These are phyloP conservation scores for Botrytis sinoallii DNA, from an alignment of 2,329 filamentous ascomycete species.

Conservation along the genomic window DNA sequence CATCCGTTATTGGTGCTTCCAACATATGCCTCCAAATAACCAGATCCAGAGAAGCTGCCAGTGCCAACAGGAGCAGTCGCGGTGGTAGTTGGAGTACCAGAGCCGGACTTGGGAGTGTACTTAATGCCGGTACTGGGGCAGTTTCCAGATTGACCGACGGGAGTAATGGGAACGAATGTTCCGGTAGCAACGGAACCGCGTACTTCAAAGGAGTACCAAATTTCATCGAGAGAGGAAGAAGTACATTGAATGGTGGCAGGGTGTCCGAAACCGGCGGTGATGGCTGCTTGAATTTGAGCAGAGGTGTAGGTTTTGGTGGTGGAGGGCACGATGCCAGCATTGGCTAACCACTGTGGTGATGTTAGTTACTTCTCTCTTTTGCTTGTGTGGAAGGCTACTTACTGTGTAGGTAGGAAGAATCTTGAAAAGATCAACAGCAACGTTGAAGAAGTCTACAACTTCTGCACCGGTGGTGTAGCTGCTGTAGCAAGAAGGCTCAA, in stretches of 20 bases:
- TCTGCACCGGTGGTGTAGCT: conserved; percentile 42
- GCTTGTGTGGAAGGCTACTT: conserved; percentile 19
- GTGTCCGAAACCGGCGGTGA: conserved; percentile 46
- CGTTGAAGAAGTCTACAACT: conserved; percentile 50
- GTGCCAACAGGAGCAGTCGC: conserved; percentile 34
- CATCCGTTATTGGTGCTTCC: conserved; percentile 55
- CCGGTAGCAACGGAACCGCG: conserved; percentile 51
- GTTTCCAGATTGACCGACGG: conserved; percentile 21
- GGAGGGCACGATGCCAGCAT: conserved; percentile 57
- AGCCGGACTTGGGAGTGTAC: conserved; percentile 47
- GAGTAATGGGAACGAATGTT: conserved; percentile 43
- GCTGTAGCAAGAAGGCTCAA: conserved; percentile 64
- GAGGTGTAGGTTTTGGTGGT: conserved; percentile 43
- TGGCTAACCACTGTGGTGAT: conserved; percentile 48
- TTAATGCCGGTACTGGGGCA: conserved; percentile 61
- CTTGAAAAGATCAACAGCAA: conserved; percentile 48
- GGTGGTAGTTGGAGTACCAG: conserved; percentile 29
- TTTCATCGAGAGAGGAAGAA: conserved; percentile 47
- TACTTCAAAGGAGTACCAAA: conserved; percentile 54
- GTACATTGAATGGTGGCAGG: conserved; percentile 46
- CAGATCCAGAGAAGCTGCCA: conserved; percentile 49
- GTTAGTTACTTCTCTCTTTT: background rate
- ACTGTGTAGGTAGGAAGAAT: conserved; percentile 61
- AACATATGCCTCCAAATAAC: conserved; percentile 56
- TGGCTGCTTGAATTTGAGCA: conserved; percentile 42